These are phyloP conservation scores for Backusella tarrabulga DNA, from an alignment of 192 early-diverging fungal genomes.

Conservation along the genomic window DNA sequence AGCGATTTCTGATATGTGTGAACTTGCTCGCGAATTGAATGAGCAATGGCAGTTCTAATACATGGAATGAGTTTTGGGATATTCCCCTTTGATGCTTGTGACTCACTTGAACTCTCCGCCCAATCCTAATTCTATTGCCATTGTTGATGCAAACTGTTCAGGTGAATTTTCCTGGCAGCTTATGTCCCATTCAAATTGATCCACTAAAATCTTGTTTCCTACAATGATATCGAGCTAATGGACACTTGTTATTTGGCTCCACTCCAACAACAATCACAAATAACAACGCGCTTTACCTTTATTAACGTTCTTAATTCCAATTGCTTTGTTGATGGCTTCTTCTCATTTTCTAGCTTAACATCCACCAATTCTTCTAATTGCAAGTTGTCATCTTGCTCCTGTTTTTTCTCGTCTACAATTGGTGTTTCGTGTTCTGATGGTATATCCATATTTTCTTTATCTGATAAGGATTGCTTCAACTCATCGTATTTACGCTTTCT, in stretches of 20 bases:
- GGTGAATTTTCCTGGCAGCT: constrained; percentile 72
- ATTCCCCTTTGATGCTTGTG: background rate
- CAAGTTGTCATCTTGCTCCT: background rate
- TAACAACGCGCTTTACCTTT: background rate
- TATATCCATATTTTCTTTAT: background rate
- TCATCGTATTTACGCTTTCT: constrained; percentile 1
- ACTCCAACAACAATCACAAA: background rate
- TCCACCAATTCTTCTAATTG: background rate
- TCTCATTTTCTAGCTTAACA: background rate
- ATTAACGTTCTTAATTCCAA: constrained; percentile 14
- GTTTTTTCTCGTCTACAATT: background rate
- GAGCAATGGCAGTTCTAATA: constrained; percentile 81
- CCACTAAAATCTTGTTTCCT: constrained; percentile 76
- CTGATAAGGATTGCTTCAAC: background rate
- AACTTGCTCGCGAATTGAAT: constrained; percentile 91
- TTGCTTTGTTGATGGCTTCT: background rate
- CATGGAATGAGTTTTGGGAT: background rate
- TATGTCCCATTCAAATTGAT: constrained; percentile 97
- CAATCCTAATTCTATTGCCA: constrained; percentile 75
- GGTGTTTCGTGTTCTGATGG: background rate
- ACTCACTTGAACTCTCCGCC: constrained; percentile 83
- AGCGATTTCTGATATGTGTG: constrained; percentile 82
- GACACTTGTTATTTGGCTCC: background rate
- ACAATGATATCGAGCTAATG: constrained; percentile 83
- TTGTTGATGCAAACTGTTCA: constrained; percentile 80